These are phyloP conservation scores for Hyphopichia fennica DNA, from an alignment of 1,139 yeast genomes.

Conservation along the genomic window DNA sequence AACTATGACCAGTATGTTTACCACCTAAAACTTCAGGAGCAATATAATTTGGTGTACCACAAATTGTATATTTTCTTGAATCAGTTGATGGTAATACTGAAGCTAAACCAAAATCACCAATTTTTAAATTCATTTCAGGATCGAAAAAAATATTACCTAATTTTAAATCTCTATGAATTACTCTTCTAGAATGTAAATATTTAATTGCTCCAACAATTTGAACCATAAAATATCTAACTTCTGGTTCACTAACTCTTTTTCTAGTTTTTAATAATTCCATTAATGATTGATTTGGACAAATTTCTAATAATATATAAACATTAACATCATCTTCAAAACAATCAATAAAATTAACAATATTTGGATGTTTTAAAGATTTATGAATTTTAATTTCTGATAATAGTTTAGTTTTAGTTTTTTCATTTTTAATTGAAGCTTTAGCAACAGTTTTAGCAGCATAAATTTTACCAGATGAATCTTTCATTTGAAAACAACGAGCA, in stretches of 20 bases:
- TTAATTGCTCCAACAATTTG: constrained; percentile 93
- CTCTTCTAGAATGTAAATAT: constrained; percentile 87
- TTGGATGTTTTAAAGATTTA: constrained; percentile 83
- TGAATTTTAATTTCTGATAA: constrained; percentile 95
- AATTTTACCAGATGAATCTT: constrained; percentile 80
- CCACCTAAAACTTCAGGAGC: constrained; percentile 97
- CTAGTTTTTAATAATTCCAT: constrained; percentile 90
- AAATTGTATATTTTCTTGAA: constrained; percentile 85
- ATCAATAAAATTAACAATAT: constrained; percentile 87
- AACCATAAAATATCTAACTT: constrained; percentile 84
- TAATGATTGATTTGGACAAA: constrained; percentile 89
- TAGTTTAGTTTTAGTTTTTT: constrained; percentile 85
- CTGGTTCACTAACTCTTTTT: constrained; percentile 83
- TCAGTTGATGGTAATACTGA: constrained; percentile 69
- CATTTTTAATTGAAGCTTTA: constrained; percentile 86
- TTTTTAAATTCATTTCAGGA: constrained; percentile 86
- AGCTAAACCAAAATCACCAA: constrained; percentile 97
- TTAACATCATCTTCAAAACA: constrained; percentile 95
- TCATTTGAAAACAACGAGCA: constrained; percentile 97
- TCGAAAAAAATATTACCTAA: constrained; percentile 94
- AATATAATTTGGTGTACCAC: constrained; percentile 97
- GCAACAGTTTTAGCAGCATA: constrained; percentile 99
- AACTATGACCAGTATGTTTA: constrained; percentile 84
- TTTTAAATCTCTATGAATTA: constrained; percentile 94
- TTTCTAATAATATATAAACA: constrained; percentile 88